These are phyloP conservation scores for Artemisia tridentata DNA, from an alignment of 129 eudicot species.

Conservation along the genomic window DNA sequence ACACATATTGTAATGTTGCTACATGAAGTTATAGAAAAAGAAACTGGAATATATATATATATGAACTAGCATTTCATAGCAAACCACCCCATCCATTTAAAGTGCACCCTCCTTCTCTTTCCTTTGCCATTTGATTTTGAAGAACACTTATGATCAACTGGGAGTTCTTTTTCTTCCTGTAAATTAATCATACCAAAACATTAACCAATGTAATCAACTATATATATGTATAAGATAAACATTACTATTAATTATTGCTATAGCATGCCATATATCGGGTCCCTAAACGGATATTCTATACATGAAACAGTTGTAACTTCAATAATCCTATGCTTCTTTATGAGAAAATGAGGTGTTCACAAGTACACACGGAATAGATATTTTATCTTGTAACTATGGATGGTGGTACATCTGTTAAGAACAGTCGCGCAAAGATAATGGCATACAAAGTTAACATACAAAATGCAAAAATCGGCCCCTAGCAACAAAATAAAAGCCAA, in stretches of 20 bases:
- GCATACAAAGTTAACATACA: too few species aligned
- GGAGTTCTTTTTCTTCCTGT: constrained; percentile 35
- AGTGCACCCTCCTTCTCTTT: constrained; percentile 26
- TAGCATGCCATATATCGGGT: too few species aligned
- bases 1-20: constrained; percentile 3
- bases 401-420: too few species aligned
- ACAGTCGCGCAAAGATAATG: too few species aligned
- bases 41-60: not conserved
- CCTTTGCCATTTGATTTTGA: constrained; percentile 14
- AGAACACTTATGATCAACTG: constrained; percentile 1
- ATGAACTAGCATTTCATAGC: constrained; percentile 30
- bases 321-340: too few species aligned
- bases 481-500: too few species aligned
- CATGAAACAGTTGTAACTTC: too few species aligned
- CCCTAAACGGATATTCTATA: too few species aligned
- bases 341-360: too few species aligned
- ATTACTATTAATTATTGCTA: not conserved
- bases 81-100: constrained; percentile 41
- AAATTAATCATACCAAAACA: not conserved
- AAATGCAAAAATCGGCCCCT: too few species aligned
- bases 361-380: too few species aligned
- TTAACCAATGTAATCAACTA: not conserved
- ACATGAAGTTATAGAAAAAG: constrained; percentile 9
- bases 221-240: not conserved
- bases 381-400: too few species aligned